Base-by-base conservation (phyloP, 352 stramenopile species). In the Elongisporangium anandrum region DNA sequence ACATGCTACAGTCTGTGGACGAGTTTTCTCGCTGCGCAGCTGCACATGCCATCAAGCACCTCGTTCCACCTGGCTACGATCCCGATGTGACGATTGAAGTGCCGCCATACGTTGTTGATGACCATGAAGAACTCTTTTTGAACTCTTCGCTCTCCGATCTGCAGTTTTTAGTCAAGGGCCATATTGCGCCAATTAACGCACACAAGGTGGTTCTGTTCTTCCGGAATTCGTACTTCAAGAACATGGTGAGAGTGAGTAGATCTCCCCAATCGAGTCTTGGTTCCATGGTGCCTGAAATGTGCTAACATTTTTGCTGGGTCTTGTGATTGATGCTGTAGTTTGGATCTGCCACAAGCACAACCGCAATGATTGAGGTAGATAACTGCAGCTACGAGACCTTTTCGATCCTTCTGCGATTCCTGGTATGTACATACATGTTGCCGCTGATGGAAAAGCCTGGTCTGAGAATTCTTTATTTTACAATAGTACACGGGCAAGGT, bases 201-300 rank as follows among this genome's bases (percentile, higher is more conserved):
- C 85, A 96, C 70, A 93, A 93, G 57, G 87, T 96, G 20, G 87
- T 96, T 22, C 72, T 96, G 10, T 94, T 93, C 61, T 93, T 96
- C 64, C 85, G 86, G 34, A 96, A 96, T 61, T 88, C 87, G 61
- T 96, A 94, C 68, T 96, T 96, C 79, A 96, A 96, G 77, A 90
- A 90, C 68, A 87, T 94, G 83, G 87, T 96, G 79, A 81, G 77
- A 80, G 83, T 92, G 70, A 90, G 79, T 87, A 70, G 66, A 39
- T 55, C 55, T 38, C 6, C 39, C 34, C 34, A 12, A 17, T 45
- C 34, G 34, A 45, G 34, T 12, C 13, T 45, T 59, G 55, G 56
- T 61, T 67, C n/a, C 60, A 66, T 65, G 21, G 7, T 20, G 20
- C 41, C 29, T 50, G n/a, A 53, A 34, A 50, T 7, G 47, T 20